Evolutionary conservation across 2,329 filamentous ascomycete genomes (phyloP).

Genomic region (Neobulgaria alba): DNA sequence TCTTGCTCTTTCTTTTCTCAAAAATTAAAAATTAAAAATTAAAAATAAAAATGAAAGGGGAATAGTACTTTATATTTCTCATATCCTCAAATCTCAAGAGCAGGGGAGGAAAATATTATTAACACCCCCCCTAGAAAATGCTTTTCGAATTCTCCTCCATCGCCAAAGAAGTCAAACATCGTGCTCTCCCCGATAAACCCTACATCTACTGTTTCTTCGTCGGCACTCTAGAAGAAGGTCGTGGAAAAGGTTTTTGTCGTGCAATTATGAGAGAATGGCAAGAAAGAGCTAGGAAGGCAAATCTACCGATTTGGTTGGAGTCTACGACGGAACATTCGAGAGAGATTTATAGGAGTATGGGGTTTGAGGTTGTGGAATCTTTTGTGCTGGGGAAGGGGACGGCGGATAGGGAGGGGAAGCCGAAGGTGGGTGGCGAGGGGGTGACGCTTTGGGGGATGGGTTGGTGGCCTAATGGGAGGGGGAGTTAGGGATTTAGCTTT

Average conservation of each 20-base stretch:
- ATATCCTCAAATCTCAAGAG: too few relatives aligned
- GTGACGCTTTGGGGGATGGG: constrained; percentile 17
- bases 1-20: neutral
- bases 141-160: constrained; percentile 11
- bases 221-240: constrained; percentile 5
- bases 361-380: constrained; percentile 14
- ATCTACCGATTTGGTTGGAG: constrained; percentile 17
- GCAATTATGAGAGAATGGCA: constrained; percentile 10
- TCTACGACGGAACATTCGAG: constrained; percentile 10
- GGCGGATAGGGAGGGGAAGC: constrained; percentile 7
- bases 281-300: constrained; percentile 7
- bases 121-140: constrained; percentile 6
- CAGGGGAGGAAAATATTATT: neutral
- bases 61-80: too few relatives aligned
- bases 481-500: neutral
- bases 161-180: constrained; percentile 6
- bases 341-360: constrained; percentile 12
- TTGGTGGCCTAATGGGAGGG: constrained; percentile 11
- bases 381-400: constrained; percentile 14
- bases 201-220: constrained; percentile 20
- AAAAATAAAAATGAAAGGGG: neutral
- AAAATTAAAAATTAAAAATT: neutral
- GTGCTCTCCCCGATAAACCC: constrained; percentile 7
- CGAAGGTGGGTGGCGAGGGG: constrained; percentile 10
- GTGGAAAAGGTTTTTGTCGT: constrained; percentile 10